Percentiles rank a stretch among this genome's conserved stretches.
Conservation (phyloP, 1,284 basidiomycete species). For the Ceratorhiza oryzae-sativae region DNA sequence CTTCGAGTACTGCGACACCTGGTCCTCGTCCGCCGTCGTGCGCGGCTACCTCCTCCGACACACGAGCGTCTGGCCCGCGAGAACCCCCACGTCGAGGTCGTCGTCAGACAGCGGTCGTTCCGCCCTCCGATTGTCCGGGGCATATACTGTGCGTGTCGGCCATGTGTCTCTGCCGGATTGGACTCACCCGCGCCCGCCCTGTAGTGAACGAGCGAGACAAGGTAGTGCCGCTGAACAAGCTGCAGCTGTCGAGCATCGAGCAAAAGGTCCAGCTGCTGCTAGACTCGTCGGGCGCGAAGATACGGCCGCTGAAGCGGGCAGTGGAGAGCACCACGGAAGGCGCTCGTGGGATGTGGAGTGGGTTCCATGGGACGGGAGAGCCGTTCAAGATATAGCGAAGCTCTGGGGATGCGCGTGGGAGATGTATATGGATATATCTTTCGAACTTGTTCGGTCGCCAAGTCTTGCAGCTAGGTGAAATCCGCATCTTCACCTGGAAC, state of each 20-base stretch:
- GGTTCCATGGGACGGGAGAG: constrained; percentile 67
- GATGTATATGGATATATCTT: too few relatives aligned
- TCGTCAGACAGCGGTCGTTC: constrained; percentile 74
- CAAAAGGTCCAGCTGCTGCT: constrained; percentile 81
- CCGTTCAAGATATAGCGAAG: constrained; percentile 55
- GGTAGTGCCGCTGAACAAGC: constrained; percentile 73
- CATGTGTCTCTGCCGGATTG: constrained; percentile 41
- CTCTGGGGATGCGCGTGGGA: too few relatives aligned
- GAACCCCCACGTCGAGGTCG: constrained; percentile 82
- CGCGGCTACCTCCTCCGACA: constrained; percentile 71
- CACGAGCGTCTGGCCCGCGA: constrained; percentile 67
- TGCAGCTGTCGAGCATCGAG: constrained; percentile 73
- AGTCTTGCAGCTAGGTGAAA: too few relatives aligned
- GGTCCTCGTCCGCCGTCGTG: constrained; percentile 74
- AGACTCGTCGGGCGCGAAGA: constrained; percentile 83
- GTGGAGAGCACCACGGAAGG: constrained; percentile 81
- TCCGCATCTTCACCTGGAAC: too few relatives aligned
- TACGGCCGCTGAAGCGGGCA: constrained; percentile 72
- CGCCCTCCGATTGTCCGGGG: constrained; percentile 78
- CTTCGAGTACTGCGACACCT: constrained; percentile 82
- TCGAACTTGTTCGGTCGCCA: too few relatives aligned
- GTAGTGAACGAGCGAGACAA: constrained; percentile 81
- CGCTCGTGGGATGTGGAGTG: constrained; percentile 85
- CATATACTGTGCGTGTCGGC: constrained; percentile 66
- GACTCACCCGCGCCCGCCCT: constrained; percentile 1